Percentiles rank a stretch among this genome's conserved stretches.
Evolutionary conservation across 2,329 filamentous ascomycete genomes (phyloP).

Genomic region (Claviceps sp.): DNA sequence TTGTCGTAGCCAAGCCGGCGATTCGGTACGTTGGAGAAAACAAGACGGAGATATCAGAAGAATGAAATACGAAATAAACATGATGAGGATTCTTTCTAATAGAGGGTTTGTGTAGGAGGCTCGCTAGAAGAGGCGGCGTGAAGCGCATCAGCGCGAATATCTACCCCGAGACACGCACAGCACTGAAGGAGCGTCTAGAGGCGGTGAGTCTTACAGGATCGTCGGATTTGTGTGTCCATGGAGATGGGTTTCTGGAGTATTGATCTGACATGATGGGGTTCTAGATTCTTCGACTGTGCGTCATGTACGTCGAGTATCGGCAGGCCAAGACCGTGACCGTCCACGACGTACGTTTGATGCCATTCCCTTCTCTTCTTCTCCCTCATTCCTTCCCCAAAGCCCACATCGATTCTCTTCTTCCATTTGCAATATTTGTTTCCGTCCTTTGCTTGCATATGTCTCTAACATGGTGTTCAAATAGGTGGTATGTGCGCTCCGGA

Average conservation of each 20-base stretch:
- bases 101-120: constrained; percentile 3
- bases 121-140: constrained; percentile 64
- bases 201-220: constrained; percentile 22
- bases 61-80: too few relatives aligned
- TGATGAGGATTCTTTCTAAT: too few relatives aligned
- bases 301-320: constrained; percentile 38
- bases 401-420: not conserved
- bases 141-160: constrained; percentile 55
- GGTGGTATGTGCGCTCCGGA: constrained; percentile 39
- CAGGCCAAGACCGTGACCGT: constrained; percentile 49
- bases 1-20: constrained; percentile 2
- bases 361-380: not conserved
- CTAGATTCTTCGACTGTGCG: constrained; percentile 39
- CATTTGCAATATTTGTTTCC: too few relatives aligned
- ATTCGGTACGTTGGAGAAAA: constrained; percentile 1
- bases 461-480: constrained; percentile 13
- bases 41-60: too few relatives aligned
- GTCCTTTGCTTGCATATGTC: too few relatives aligned
- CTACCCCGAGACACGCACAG: constrained; percentile 46
- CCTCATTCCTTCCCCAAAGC: not conserved
- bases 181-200: constrained; percentile 35
- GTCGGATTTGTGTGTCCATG: not conserved
- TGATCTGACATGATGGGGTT: not conserved
- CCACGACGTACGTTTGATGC: constrained; percentile 35
- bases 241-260: too few relatives aligned